These are phyloP conservation scores for Komagataella ulmi DNA, from an alignment of 805 yeast species.

Conservation along the genomic window DNA sequence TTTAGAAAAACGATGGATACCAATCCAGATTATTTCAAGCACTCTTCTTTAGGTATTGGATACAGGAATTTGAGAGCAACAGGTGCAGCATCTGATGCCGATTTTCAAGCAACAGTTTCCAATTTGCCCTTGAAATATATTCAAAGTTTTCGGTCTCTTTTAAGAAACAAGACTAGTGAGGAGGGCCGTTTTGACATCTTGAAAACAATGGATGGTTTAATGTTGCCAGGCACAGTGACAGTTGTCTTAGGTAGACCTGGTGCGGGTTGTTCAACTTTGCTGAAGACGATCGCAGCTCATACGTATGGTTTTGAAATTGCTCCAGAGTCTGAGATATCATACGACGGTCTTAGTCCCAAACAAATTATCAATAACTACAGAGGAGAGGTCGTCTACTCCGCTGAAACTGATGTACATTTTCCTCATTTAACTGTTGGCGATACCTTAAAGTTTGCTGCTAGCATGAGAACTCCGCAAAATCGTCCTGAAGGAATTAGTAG, in stretches of 20 bases:
- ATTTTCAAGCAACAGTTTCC: conserved; percentile 46
- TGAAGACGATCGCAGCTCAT: conserved; percentile 45
- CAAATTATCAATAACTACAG: conserved; percentile 40
- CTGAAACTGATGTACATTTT: conserved; percentile 56
- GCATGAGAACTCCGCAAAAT: conserved; percentile 46
- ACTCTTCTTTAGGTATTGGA: conserved; percentile 44
- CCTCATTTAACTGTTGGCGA: conserved; percentile 57
- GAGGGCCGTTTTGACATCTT: conserved; percentile 32
- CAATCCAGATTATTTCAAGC: conserved; percentile 53
- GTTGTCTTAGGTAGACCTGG: conserved; percentile 76
- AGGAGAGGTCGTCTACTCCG: conserved; percentile 61
- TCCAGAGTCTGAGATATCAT: conserved; percentile 29
- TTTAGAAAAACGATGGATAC: conserved; percentile 35
- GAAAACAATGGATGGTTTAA: conserved; percentile 53
- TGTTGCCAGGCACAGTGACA: conserved; percentile 50
- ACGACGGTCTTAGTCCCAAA: conserved; percentile 38
- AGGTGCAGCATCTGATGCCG: conserved; percentile 57
- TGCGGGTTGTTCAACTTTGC: conserved; percentile 61
- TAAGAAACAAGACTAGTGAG: conserved; percentile 15
- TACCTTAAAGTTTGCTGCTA: conserved; percentile 52
- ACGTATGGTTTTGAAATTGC: conserved; percentile 46
- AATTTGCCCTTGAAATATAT: conserved; percentile 25
- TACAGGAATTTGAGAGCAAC: conserved; percentile 45
- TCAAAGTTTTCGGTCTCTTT: conserved; percentile 12
- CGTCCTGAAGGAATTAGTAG: conserved; percentile 49